Evolutionary conservation across 805 yeast genomes (phyloP), one percentile per base, ranked within the genome.

Genomic region (Teunomyces tritomae): DNA sequence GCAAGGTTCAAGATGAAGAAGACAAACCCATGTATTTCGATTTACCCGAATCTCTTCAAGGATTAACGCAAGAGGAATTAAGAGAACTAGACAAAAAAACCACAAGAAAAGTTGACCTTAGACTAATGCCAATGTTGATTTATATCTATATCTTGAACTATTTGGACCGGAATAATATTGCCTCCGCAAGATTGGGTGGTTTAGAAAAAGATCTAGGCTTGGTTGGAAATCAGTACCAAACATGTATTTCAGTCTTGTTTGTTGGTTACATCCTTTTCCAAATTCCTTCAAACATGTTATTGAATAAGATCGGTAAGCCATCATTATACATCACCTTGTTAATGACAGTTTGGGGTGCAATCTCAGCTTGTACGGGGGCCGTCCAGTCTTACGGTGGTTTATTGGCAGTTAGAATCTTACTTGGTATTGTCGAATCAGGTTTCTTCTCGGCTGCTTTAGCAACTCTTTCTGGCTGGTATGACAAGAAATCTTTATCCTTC

Each of bases 401-500:
- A 43, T 49, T 77, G 26, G 75, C 74, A 3, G 57, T 77, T 10
- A 65, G 85, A 52, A 67, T 80, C 26, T 52, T 80, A 30, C 61
- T 79, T 40, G 83, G 83, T 5, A 58, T 74, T 45, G 67, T 59
- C 53, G 80, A 62, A 71, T 73, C 81, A 11, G 76, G 78, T 46
- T 67, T 74, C 63, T 72, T 72, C 52, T 75, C 65, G 52, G 77
- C 76, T 46, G 77, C 79, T 32, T 62, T 79, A 40, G 77, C 71
- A 52, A 75, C 73, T 33, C 60, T 80, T 44, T 78, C 83, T 1
- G 76, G 78, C 51, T 80, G 84, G 84, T 80, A 80, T 57, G 74
- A 77, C 11, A 65, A 76, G 49, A 73, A 67, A 49, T 81, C 78
- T 48, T 61, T 80, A 36, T 71, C 82, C 16, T 62, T 74, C 42